Base-by-base conservation (phyloP, 1,139 yeast genomes). In the Geotrichum australiense region DNA sequence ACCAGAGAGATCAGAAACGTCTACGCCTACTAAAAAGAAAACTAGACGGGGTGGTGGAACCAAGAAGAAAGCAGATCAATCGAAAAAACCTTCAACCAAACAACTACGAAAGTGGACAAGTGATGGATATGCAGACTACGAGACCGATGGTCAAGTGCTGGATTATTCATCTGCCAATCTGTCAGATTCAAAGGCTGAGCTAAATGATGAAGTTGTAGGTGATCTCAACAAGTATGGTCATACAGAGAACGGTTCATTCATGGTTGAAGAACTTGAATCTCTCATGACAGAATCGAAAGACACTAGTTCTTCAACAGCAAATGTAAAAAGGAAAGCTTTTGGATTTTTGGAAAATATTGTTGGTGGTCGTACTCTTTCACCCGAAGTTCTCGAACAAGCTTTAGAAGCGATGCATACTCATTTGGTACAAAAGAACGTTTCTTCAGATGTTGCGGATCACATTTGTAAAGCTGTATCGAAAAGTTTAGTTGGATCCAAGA, bases 401-500 rank as follows among this genome's bases (percentile, higher is more conserved):
- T 58, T 70, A 32, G 53, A 53, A 2, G 66, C 67, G 4, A 65
- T 74, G 63, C 65, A 69, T 32, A 70, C 70, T 36, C 76, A 71
- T 46, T 56, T 74, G 35, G 64, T 74, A 49, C 60, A 64, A 48
- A 74, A 73, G 50, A 74, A 74, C 47, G 74, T 74, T 22, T 76
- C 79, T 16, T 70, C 70, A 14, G 75, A 71, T 40, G 77, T 73
- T 16, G 83, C 86, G 0, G 73, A 68, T 33, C 71, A 74, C 41
- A 61, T 80, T 34, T 71, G 80, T 37, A 61, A 69, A 7, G 74
- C 72, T 39, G 82, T 80, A n/a, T 75, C 75, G 39, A 69, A 69
- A 48, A 76, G 74, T 39, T 58, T 80, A 26, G 65, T 77, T 3
- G 89, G 89, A 0, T 72, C 81, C 15, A 78, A 74, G 45, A 78